Conservation (phyloP, 805 yeast genomes). For the Starmerella tilneyi region DNA sequence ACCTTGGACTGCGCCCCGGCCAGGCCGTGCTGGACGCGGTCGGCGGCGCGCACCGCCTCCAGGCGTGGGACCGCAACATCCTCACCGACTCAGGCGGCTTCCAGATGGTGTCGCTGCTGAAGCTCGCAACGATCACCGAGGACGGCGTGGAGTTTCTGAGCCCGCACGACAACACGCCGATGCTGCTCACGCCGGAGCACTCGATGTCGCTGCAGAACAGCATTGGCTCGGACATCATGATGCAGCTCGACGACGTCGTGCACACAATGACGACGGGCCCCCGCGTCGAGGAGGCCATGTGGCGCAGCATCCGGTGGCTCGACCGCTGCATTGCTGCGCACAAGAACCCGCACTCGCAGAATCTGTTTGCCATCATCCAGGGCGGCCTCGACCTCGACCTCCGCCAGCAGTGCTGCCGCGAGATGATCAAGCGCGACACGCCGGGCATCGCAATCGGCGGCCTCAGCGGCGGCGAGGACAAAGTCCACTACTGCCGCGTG, state of each 20-base stretch:
- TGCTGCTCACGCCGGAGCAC: conserved; percentile 40
- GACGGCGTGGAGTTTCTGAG: conserved; percentile 38
- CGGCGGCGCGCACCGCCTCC: conserved; percentile 39
- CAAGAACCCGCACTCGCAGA: conserved; percentile 36
- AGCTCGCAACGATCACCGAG: conserved; percentile 39
- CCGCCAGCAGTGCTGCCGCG: conserved; percentile 34
- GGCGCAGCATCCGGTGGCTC: conserved; percentile 37
- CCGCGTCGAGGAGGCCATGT: conserved; percentile 40
- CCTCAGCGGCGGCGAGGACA: conserved; percentile 40
- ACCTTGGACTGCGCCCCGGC: conserved; percentile 38
- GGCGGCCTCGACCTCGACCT: conserved; percentile 38
- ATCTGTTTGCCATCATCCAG: conserved; percentile 38
- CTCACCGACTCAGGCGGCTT: conserved; percentile 40
- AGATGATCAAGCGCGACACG: conserved; percentile 37
- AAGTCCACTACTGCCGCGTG: conserved; percentile 34
- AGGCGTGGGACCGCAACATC: conserved; percentile 36
- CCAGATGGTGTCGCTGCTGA: conserved; percentile 39
- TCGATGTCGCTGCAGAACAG: conserved; percentile 38
- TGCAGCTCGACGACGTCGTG: conserved; percentile 41
- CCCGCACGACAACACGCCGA: conserved; percentile 40
- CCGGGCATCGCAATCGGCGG: conserved; percentile 43
- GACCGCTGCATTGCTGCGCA: conserved; percentile 38
- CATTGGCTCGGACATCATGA: conserved; percentile 39
- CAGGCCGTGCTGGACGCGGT: conserved; percentile 35
- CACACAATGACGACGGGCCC: conserved; percentile 38